A percentile compares a stretch with the other conserved stretches of the same genome.
Evolutionary conservation across 805 yeast genomes (phyloP).

Genomic region (Blastobotrys peoriensis): DNA sequence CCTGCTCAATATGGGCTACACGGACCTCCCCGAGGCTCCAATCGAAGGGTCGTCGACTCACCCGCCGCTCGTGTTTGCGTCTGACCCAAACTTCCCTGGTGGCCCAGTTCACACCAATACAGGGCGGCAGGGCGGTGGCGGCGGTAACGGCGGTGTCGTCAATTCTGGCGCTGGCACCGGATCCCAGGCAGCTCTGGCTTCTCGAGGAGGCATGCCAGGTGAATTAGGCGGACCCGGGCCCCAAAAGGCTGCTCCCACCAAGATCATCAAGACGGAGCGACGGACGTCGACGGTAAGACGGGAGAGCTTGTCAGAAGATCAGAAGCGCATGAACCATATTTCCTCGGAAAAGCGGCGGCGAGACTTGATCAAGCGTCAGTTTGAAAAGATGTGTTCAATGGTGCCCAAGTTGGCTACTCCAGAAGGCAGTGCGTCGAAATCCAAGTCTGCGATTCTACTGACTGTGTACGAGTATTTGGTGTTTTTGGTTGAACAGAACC

Average conservation of each 20-base stretch:
- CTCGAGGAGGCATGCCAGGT: background rate
- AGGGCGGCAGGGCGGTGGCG: background rate
- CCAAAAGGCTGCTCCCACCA: background rate
- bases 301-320: conserved; percentile 30
- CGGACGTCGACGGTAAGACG: conserved; percentile 10
- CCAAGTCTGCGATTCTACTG: conserved; percentile 25
- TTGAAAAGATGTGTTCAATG: conserved; percentile 31
- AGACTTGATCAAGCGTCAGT: conserved; percentile 33
- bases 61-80: conserved; percentile 6
- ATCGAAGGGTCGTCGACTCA: conserved; percentile 1
- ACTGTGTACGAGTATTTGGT: conserved; percentile 23
- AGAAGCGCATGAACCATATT: conserved; percentile 35
- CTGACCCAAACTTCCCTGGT: conserved; percentile 11
- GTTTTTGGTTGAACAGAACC: conserved; percentile 23
- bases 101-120: background rate
- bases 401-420: conserved; percentile 28
- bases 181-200: too few species aligned
- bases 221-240: background rate
- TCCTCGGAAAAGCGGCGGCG: conserved; percentile 36
- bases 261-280: conserved; percentile 1
- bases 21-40: background rate
- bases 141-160: background rate
- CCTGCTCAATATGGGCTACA: conserved; percentile 8
- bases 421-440: conserved; percentile 8
- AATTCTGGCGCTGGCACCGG: background rate